Evolutionary conservation across 2,329 filamentous ascomycete genomes (phyloP), one percentile per base, ranked within the genome.

Genomic region (Neonectria hederae): DNA sequence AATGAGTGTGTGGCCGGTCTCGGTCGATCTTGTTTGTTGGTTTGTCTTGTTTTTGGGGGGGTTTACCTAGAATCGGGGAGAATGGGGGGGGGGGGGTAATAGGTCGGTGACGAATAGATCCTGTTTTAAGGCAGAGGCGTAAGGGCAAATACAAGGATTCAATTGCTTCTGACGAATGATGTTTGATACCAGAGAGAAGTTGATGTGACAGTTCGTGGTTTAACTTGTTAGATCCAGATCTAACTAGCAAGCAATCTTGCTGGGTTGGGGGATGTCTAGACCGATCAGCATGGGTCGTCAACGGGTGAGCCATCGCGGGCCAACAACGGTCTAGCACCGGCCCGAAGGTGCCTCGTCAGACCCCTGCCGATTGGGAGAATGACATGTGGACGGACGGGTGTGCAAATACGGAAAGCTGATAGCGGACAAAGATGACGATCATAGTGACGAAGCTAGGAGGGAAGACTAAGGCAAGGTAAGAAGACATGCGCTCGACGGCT

Each of bases 11-110:
- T 69, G 38, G 49, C 59, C 69, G 65, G 58, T 62, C 59, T 67
- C 60, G 51, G 62, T 59, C 58, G 65, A 70, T 68, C 52, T 55
- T 66, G 51, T 62, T 54, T 66, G 54, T 65, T 62, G 64, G 65
- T 65, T 62, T 65, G 61, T 49, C 19, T 54, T 65, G 40, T 38
- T 17, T 32, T n/a, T 8, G 38, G 52, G 46, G 62, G 26, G 38
- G 55, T 57, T 65, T 28, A 32, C 26, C 48, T 51, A 35, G 58
- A 54, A 49, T 32, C 40, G 30, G 48, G 46, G 42, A 53, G 42
- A 53, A 21, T 48, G 40, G 42, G 58, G 53, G 48, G 59, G 55
- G 40, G 52, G 52, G 64, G 48, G 30, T 62, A 11, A 58, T 22
- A 60, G 57, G 57, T 30, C 59, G 13, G 52, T 45, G 54, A 68